These are phyloP conservation scores for Rutstroemia sydowiana DNA, from an alignment of 2,329 filamentous ascomycete species.

Conservation along the genomic window DNA sequence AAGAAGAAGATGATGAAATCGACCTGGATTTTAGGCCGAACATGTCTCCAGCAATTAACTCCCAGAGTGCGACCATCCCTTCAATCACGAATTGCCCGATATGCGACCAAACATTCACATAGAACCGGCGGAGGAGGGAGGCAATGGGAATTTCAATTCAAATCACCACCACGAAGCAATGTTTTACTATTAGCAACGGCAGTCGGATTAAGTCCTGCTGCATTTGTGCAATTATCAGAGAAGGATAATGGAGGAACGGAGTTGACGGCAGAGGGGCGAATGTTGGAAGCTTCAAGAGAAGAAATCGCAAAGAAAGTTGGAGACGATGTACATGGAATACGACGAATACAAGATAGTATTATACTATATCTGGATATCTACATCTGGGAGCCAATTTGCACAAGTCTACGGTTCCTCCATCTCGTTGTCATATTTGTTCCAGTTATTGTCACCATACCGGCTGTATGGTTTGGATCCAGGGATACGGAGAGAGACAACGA, in stretches of 20 bases:
- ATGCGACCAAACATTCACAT: conserved; percentile 13
- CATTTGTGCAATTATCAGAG: conserved; percentile 52
- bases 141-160: conserved; percentile 10
- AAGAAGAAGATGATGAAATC: conserved; percentile 36
- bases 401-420: conserved; percentile 80
- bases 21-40: conserved; percentile 37
- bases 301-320: conserved; percentile 68
- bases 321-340: conserved; percentile 52
- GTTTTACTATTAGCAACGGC: conserved; percentile 22
- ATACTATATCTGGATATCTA: conserved; percentile 63
- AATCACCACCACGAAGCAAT: conserved; percentile 6
- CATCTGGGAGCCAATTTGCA: conserved; percentile 80
- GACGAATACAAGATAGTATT: conserved; percentile 49
- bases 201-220: conserved; percentile 42
- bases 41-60: conserved; percentile 34
- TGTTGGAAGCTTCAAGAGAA: conserved; percentile 73
- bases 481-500: conserved; percentile 62
- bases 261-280: conserved; percentile 72
- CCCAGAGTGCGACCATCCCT: conserved; percentile 29
- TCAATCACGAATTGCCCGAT: conserved; percentile 17
- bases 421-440: conserved; percentile 85
- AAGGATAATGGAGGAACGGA: conserved; percentile 46
- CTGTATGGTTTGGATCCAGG: conserved; percentile 68
- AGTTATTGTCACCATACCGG: conserved; percentile 72
- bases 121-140: neutral